phyloP scores from a whole-genome alignment of 176 grass and related monocot species.

The Elaeis guineensis region DNA sequence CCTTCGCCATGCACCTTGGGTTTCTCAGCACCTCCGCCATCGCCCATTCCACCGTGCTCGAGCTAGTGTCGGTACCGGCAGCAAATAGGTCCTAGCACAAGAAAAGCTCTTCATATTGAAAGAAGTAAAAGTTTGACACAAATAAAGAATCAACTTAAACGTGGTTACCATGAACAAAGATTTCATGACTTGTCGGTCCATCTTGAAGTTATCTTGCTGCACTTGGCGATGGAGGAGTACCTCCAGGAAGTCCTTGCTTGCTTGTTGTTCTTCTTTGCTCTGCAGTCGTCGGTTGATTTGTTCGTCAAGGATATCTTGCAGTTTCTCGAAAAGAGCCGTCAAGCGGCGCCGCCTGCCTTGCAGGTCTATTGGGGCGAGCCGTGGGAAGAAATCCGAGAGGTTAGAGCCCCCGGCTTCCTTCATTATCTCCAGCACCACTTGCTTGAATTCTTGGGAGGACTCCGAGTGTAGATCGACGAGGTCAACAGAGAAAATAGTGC shows the following conservation, averaged over 20 bases:
- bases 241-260: conserved; percentile 11
- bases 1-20: conserved; percentile 4
- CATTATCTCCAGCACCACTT: background rate
- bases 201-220: background rate
- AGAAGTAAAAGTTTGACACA: background rate
- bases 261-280: background rate
- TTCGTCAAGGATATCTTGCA: conserved; percentile 3
- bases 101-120: too few species aligned
- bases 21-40: background rate
- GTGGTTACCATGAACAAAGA: background rate
- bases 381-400: conserved; percentile 10
- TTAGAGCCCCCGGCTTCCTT: conserved; percentile 4
- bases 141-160: conserved; percentile 2
- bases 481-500: conserved; percentile 11
- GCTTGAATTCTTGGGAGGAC: conserved; percentile 15
- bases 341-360: background rate
- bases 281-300: conserved; percentile 10
- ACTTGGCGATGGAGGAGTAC: conserved; percentile 1
- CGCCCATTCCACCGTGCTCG: conserved; percentile 11
- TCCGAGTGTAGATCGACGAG: conserved; percentile 12
- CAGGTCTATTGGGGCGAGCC: conserved; percentile 4
- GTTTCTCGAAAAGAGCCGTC: background rate
- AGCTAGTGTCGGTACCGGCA: conserved; percentile 9
- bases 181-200: conserved; percentile 10
- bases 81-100: conserved; percentile 7